Base-by-base conservation (phyloP, 2,329 filamentous ascomycete species). In the Phyllosticta citriasiana region DNA sequence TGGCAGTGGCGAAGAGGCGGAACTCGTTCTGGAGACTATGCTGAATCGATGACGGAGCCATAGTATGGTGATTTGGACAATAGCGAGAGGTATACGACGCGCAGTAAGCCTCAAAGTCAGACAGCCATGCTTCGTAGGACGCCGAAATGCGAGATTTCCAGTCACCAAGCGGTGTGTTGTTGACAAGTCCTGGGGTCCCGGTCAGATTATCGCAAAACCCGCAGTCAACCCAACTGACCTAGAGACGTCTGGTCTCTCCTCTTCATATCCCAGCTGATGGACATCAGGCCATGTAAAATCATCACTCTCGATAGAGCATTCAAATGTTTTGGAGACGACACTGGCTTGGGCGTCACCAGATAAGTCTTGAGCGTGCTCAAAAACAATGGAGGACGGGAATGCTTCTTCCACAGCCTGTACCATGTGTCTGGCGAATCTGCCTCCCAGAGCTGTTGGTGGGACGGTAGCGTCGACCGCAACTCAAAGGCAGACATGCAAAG, bases 401-500 rank as follows among this genome's bases (percentile, higher is more conserved):
- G 73, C 56, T 71, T 70, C 26, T 72, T 64, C 1, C 77, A 76
- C 6, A 76, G 65, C 1, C 76, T 73, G 1, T 74, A 72, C 82
- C 83, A 84, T 40, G 78, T 76, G 6, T 77, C 73, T 0, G 82
- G 78, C 0, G 80, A 78, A 1, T 75, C 69, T 2, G 84, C 82
- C 67, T 86, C 83, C 84, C 84, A 87, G 0, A 80, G 66, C 0
- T 74, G 68, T 57, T 83, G 76, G 51, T 78, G 76, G 65, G 82
- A 85, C 0, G 84, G 84, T 2, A 86, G 69, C 1, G 78, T 76
- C 0, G 83, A 77, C 0, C 82, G 78, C 0, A 87, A 76, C 65
- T 86, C 84, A 57, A 86, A 86, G 0, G 83, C 82, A 1, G 82
- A 86, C 83, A 86, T 86, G 70, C 84, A 86, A 0, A 87, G 76